A percentile compares a stretch with the other conserved stretches of the same genome.
Evolutionary conservation across 352 stramenopile genomes (phyloP).

Genomic region (Phytophthora chlamydospora): DNA sequence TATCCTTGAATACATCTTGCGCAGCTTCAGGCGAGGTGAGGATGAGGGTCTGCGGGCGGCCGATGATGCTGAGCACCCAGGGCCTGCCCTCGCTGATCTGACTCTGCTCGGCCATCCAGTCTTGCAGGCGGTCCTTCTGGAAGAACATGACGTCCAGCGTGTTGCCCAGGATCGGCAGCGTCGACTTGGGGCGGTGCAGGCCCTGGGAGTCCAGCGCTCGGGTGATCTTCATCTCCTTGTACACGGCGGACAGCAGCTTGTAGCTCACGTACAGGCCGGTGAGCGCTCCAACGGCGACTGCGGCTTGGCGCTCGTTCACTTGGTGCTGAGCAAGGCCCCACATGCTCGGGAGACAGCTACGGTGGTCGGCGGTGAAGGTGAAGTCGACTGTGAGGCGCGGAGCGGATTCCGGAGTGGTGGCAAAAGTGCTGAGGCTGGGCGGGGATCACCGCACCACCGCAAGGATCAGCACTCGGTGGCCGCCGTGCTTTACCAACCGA

Average conservation of each 20-base stretch:
- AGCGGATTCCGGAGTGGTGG: conserved; percentile 24
- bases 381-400: conserved; percentile 7
- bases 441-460: conserved; percentile 11
- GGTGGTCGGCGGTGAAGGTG: background rate
- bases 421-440: background rate
- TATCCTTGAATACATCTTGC: conserved; percentile 43
- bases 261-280: conserved; percentile 33
- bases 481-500: conserved; percentile 4
- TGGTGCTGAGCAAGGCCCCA: conserved; percentile 35
- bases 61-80: conserved; percentile 55
- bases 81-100: conserved; percentile 41
- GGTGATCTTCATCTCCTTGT: conserved; percentile 39
- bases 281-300: conserved; percentile 20
- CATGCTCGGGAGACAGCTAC: conserved; percentile 11
- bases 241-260: conserved; percentile 34
- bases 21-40: conserved; percentile 40
- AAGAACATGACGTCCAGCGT: conserved; percentile 47
- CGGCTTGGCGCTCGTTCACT: conserved; percentile 34
- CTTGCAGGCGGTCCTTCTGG: conserved; percentile 52
- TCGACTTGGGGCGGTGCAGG: conserved; percentile 38
- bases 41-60: conserved; percentile 47
- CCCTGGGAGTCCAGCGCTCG: conserved; percentile 35
- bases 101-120: conserved; percentile 67
- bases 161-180: conserved; percentile 49
- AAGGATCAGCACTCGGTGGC: conserved; percentile 13